A percentile compares a stretch with the other conserved stretches of the same genome.
Evolutionary conservation across 2,329 filamentous ascomycete species (phyloP).

Genomic region (Colletotrichum cereale): DNA sequence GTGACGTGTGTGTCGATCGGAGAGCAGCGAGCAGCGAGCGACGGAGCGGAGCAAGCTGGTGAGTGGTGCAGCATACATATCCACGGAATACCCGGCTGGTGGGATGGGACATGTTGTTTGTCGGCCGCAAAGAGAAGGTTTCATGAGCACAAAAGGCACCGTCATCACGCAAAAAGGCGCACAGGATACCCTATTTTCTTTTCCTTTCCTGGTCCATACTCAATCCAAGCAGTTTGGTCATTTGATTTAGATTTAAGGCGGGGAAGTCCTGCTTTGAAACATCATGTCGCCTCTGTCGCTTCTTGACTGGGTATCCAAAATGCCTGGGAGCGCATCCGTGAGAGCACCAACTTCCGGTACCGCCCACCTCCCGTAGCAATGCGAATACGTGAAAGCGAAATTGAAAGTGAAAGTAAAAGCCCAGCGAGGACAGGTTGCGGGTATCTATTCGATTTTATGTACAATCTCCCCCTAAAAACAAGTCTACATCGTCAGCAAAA

Average conservation of each 20-base stretch:
- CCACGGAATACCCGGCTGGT: background rate
- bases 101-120: background rate
- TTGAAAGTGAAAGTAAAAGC: slow-evolving; percentile 10
- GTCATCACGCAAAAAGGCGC: slow-evolving; percentile 7
- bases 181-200: slow-evolving; percentile 27
- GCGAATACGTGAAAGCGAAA: background rate
- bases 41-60: no score
- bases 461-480: slow-evolving; percentile 39
- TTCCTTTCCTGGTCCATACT: background rate
- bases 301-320: background rate
- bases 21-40: background rate
- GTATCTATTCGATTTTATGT: slow-evolving; percentile 42
- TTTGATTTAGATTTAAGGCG: background rate
- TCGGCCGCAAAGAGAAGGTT: no score
- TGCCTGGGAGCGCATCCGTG: background rate
- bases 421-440: slow-evolving; percentile 35
- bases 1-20: no score
- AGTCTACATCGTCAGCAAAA: slow-evolving; percentile 39
- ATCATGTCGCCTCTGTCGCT: background rate
- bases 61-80: background rate
- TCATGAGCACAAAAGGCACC: background rate
- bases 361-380: background rate
- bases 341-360: background rate
- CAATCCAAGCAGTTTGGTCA: background rate
- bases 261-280: background rate